phyloP scores from a whole-genome alignment of 768 basidiomycete genomes.

The Lanmaoa rubissima region DNA sequence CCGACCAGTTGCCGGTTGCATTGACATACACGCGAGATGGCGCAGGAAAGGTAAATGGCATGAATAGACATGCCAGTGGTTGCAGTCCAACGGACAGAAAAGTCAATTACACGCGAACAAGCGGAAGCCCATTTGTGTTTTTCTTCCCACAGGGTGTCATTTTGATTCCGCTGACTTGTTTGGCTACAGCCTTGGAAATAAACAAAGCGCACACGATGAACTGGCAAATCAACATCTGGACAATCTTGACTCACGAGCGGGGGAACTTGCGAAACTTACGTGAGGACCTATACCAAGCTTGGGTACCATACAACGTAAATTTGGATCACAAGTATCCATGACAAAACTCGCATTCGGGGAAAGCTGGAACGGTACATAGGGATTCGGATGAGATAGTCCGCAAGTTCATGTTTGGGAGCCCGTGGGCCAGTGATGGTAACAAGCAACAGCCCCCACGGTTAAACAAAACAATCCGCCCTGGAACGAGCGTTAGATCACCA shows the following conservation, averaged over 20 bases:
- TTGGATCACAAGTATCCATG: slow-evolving; percentile 10
- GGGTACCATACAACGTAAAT: slow-evolving; percentile 3
- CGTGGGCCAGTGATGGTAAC: slow-evolving; percentile 13
- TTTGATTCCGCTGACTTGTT: slow-evolving; percentile 1
- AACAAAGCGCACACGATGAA: slow-evolving; percentile 6
- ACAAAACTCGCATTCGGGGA: slow-evolving; percentile 12
- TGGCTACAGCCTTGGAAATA: slow-evolving; percentile 17
- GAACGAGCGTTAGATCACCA: slow-evolving; percentile 16
- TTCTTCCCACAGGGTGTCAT: not conserved
- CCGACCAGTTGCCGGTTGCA: slow-evolving; percentile 4
- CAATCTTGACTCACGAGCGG: slow-evolving; percentile 14
- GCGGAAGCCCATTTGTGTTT: not conserved
- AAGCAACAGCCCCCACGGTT: slow-evolving; percentile 13
- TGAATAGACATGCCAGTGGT: not conserved
- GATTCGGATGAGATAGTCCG: slow-evolving; percentile 29
- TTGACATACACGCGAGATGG: not conserved
- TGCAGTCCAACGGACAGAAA: not conserved
- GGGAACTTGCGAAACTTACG: not conserved
- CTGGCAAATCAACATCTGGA: slow-evolving; percentile 7
- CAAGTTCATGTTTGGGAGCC: slow-evolving; percentile 13
- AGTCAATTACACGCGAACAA: not conserved
- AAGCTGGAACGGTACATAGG: slow-evolving; percentile 25
- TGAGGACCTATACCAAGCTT: not conserved
- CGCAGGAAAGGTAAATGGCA: not conserved
- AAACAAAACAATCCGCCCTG: slow-evolving; percentile 24